These are phyloP conservation scores for Meyerozyma elateridarum DNA, from an alignment of 1,139 yeast species.

Conservation along the genomic window DNA sequence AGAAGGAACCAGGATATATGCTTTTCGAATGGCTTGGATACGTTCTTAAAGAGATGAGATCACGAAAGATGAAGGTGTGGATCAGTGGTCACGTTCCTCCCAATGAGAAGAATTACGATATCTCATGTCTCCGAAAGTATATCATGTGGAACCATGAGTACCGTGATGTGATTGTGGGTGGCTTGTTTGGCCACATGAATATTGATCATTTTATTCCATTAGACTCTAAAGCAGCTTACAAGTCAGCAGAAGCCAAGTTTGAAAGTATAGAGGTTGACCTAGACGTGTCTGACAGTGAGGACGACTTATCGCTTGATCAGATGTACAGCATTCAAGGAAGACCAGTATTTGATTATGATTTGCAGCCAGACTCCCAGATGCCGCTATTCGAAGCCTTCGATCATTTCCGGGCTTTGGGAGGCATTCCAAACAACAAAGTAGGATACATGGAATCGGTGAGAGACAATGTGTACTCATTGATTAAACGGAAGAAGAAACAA, in stretches of 20 bases:
- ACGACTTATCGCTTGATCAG: conserved; percentile 6
- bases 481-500: conserved; percentile 40
- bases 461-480: conserved; percentile 43
- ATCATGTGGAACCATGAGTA: conserved; percentile 77
- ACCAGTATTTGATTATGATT: too few species aligned
- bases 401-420: conserved; percentile 36
- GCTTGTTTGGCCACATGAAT: conserved; percentile 85
- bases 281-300: conserved; percentile 11
- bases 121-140: conserved; percentile 66
- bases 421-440: conserved; percentile 64
- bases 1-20: conserved; percentile 75
- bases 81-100: conserved; percentile 87
- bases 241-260: conserved; percentile 32
- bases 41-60: conserved; percentile 66
- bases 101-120: conserved; percentile 68
- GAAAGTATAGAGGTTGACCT: conserved; percentile 6
- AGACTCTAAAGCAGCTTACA: conserved; percentile 66
- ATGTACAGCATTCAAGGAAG: conserved; percentile 11
- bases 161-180: conserved; percentile 78
- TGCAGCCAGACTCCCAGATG: too few species aligned
- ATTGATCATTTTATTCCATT: conserved; percentile 78
- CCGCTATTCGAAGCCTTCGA: background rate
- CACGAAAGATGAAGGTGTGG: conserved; percentile 82
- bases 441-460: conserved; percentile 54
- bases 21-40: conserved; percentile 75